Conservation (phyloP, 108 stramenopile species). For the Seminavis robusta region DNA sequence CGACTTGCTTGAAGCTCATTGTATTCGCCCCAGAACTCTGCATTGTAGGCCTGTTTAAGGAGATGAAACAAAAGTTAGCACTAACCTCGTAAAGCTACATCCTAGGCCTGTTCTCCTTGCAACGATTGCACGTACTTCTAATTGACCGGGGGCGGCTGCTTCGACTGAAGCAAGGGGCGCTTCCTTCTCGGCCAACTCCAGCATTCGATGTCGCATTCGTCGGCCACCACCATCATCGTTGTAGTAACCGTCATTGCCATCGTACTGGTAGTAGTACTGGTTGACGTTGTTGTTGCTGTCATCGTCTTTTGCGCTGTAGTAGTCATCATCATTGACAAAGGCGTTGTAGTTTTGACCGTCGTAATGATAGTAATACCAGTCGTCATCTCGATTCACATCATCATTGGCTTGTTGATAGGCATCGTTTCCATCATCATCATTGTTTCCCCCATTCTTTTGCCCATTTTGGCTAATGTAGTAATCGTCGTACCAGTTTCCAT, state of each 20-base stretch:
- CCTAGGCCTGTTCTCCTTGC: not conserved
- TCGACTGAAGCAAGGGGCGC: not conserved
- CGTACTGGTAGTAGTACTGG: slow-evolving; percentile 13
- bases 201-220: not conserved
- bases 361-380: slow-evolving; percentile 29
- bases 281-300: slow-evolving; percentile 18
- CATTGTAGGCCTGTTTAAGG: slow-evolving; percentile 25
- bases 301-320: slow-evolving; percentile 48
- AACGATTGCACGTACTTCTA: slow-evolving; percentile 20
- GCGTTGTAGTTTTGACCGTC: slow-evolving; percentile 26
- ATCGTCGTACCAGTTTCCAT: slow-evolving; percentile 80
- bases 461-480: slow-evolving; percentile 66
- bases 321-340: slow-evolving; percentile 44
- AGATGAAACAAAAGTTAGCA: not conserved
- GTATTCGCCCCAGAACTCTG: slow-evolving; percentile 38
- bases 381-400: slow-evolving; percentile 23
- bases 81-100: not conserved
- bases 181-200: not conserved
- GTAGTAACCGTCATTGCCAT: slow-evolving; percentile 1
- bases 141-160: slow-evolving; percentile 2
- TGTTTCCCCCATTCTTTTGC: slow-evolving; percentile 32
- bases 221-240: no score
- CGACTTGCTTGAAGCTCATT: slow-evolving; percentile 2
- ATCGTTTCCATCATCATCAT: slow-evolving; percentile 15
- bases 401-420: slow-evolving; percentile 24